Base-by-base conservation (phyloP, 768 basidiomycete species). In the Cantharellus cinnabarinus region DNA sequence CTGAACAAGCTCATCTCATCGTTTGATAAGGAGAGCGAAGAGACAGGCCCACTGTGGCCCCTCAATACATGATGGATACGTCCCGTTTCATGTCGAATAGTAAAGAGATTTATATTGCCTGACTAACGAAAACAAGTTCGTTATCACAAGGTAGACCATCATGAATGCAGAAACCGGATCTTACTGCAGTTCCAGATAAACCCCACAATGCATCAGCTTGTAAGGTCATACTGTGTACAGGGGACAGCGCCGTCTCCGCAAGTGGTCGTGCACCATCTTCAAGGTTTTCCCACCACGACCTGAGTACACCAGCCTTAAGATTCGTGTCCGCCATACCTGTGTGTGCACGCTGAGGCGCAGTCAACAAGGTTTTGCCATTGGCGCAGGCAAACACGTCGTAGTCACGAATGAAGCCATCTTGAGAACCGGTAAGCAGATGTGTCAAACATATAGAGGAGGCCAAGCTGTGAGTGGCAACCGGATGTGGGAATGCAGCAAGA, bases 131-230 rank as follows among this genome's bases (percentile, higher is more conserved):
- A 48, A 10, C 44, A 10, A 48, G 10, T 29, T 29, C 10, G 10
- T 10, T 48, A 48, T 10, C 10, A 29, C 20, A 29, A 29, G 20
- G 20, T 29, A 29, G 20, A 29, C 20, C 20, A 29, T 29, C 20
- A 29, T 29, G 20, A 29, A 10, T 29, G 10, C 44, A 48, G 10
- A 10, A 35, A 7, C 10, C 10, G 7, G 34, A 37, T 40, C 37
- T 63, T 70, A 93, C 91, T 65, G 87, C 78, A 41, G 83, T 85
- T 10, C 95, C 95, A 34, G 86, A 82, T 59, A 97, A 74, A 15
- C 83, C 77, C 90, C 91, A 99, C 4, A 99, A 72, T 7, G 88
- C 95, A 69, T 98, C 91, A 2, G 84, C 83, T 59, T 98, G 91
- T 74, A 91, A 82, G 4, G 81, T 80, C 67, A 99, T 74, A 66